Base-by-base conservation (phyloP, 345 rosid species). In the Syzygium aromaticum region DNA sequence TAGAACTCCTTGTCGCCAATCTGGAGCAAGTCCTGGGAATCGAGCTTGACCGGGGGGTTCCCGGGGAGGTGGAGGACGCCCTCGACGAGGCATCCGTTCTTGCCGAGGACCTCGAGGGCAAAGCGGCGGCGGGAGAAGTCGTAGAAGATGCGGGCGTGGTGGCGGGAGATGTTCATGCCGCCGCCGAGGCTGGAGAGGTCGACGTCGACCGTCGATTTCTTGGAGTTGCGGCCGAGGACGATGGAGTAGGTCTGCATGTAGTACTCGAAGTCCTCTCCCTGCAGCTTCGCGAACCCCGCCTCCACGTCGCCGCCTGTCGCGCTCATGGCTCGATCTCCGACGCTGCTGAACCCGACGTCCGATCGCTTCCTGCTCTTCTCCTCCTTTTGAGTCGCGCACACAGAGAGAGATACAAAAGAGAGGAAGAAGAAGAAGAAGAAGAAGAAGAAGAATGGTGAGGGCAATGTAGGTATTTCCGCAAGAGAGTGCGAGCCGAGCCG, bases 171-270 rank as follows among this genome's bases (percentile, higher is more conserved):
- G 94, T 96, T 97, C 99, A 97, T 97, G 52, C 98, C 99, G 25
- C 99, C 99, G 84, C 99, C 99, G 27, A 97, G 97, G 89, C 98
- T 94, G 21, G 98, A 91, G 27, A 97, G 95, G 90, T 97, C 99
- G 85, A 97, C 99, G 87, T 97, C 99, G 86, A 97, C 98, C 77
- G 94, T 95, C 43, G 99, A 96, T 89, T 97, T 97, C 93, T 97
- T 96, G 51, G 99, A 97, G 88, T 95, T 97, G 61, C 99, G 98
- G 86, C 99, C 99, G 8, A 97, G 94, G 82, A 97, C 91, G 54
- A 97, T 96, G 78, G 99, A 97, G 92, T 97, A 97, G 22, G 99
- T 96, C 87, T 97, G 99, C 99, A 97, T 97, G 86, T 95, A 96
- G 88, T 97, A 97, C 90, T 97, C 99, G 92, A 96, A 97, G 90